Evolutionary conservation across 805 yeast genomes (phyloP).

Genomic region (Yamadazyma laniorum): DNA sequence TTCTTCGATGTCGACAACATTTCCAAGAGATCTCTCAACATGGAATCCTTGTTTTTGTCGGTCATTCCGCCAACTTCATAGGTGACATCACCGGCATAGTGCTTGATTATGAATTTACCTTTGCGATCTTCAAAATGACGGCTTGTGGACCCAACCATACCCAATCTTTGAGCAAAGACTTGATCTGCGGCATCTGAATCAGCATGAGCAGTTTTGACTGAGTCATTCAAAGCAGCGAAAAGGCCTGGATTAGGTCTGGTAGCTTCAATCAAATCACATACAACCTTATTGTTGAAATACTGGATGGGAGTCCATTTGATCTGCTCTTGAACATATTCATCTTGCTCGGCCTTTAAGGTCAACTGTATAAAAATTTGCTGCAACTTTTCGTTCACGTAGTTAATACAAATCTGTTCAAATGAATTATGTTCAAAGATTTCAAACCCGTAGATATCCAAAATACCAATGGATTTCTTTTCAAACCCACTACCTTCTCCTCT

Average conservation of each 20-base stretch:
- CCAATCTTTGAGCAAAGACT: constrained; percentile 87
- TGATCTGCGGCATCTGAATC: constrained; percentile 96
- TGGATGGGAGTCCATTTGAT: constrained; percentile 97
- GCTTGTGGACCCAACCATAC: constrained; percentile 71
- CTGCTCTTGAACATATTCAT: constrained; percentile 91
- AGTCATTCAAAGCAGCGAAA: constrained; percentile 94
- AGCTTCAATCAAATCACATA: constrained; percentile 93
- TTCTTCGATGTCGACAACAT: constrained; percentile 71
- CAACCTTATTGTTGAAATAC: constrained; percentile 93
- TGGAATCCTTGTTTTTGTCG: constrained; percentile 93
- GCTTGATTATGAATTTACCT: constrained; percentile 84
- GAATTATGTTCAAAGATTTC: constrained; percentile 95
- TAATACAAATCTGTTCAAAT: constrained; percentile 92
- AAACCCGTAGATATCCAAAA: constrained; percentile 92
- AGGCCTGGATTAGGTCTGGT: constrained; percentile 89
- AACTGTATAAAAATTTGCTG: constrained; percentile 96
- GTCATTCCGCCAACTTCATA: constrained; percentile 90
- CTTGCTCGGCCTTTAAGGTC: constrained; percentile 96
- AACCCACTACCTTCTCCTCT: constrained; percentile 33
- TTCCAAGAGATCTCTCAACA: constrained; percentile 84
- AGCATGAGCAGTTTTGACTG: constrained; percentile 98
- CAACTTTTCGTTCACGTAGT: constrained; percentile 91
- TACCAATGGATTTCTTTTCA: constrained; percentile 74
- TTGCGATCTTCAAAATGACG: constrained; percentile 88
- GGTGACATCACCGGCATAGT: constrained; percentile 98